Conservation (phyloP, 2,329 filamentous ascomycete genomes). For the Pestalotiopsis sp. region DNA sequence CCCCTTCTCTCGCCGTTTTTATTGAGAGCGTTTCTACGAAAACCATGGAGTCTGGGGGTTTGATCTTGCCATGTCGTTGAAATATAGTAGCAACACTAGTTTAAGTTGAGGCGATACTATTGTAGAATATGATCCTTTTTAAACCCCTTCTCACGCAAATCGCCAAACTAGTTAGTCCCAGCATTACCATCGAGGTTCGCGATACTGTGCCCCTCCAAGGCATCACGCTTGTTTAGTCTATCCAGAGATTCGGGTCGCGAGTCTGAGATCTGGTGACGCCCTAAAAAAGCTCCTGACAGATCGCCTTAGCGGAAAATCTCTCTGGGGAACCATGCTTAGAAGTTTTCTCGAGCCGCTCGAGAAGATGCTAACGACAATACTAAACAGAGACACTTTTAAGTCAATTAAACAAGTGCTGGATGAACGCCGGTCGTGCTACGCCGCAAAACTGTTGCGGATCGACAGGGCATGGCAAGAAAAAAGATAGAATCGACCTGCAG, state of each 20-base stretch:
- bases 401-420: not conserved
- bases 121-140: not conserved
- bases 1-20: not conserved
- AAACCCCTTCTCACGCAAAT: not conserved
- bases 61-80: slow-evolving; percentile 8
- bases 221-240: slow-evolving; percentile 38
- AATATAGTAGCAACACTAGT: slow-evolving; percentile 9
- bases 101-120: not conserved
- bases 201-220: slow-evolving; percentile 29
- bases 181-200: slow-evolving; percentile 11
- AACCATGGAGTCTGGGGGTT: not conserved
- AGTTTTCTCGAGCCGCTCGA: not conserved
- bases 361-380: not conserved
- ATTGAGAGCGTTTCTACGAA: not conserved
- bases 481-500: not conserved
- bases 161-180: not conserved
- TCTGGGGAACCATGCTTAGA: slow-evolving; percentile 33
- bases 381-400: not conserved
- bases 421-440: not conserved
- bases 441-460: not conserved
- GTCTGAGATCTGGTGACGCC: slow-evolving; percentile 27
- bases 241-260: slow-evolving; percentile 33
- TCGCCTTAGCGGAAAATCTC: slow-evolving; percentile 37
- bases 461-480: not conserved
- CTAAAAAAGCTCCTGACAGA: slow-evolving; percentile 36